Base-by-base conservation (phyloP, 2,329 filamentous ascomycete species). In the Chaetomiaceae sp. region DNA sequence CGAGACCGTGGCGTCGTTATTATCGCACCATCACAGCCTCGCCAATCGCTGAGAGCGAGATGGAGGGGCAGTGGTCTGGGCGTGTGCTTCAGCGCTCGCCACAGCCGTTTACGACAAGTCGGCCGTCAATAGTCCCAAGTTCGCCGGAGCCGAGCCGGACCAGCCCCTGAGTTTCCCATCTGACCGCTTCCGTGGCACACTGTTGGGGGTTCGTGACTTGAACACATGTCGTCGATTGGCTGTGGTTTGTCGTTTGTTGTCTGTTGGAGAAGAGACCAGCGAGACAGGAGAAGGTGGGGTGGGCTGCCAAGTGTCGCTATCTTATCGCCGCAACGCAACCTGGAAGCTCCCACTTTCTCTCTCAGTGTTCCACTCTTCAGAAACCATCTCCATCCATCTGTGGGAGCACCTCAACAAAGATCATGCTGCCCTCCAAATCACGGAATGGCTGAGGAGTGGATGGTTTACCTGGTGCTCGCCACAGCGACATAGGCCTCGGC, bases 131-230 rank as follows among this genome's bases (percentile, higher is more conserved):
- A 33, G 34, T 25, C 34, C n/a, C 27, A 37, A 15, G 9, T 14
- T 12, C 20, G 7, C 22, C 23, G 22, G 36, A 34, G 17, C 25
- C 39, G 31, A 37, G 42, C 47, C 42, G 47, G 47, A n/a, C 37
- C 27, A 51, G 7, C 37, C 31, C 44, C 33, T 17, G 4, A 23
- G 17, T 20, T 33, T 8, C 39, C 37, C 52, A 49, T 57, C 47
- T 57, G 55, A 57, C 48, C 52, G 45, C 33, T 27, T 47, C 42
- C 23, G 34, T 57, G 55, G 52, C 55, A 31, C 27, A 49, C 52
- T 23, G 36, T 42, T 55, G 44, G 52, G 42, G 39, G 15, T 49
- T 53, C 52, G 52, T 57, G 55, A 57, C 52, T 55, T 55, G 19
- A 11, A 15, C n/a, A 9, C 4, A n/a, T 34, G 39, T 17, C n/a